Conservation (phyloP, 1,139 yeast genomes). For the Arxiozyma slooffiae region DNA sequence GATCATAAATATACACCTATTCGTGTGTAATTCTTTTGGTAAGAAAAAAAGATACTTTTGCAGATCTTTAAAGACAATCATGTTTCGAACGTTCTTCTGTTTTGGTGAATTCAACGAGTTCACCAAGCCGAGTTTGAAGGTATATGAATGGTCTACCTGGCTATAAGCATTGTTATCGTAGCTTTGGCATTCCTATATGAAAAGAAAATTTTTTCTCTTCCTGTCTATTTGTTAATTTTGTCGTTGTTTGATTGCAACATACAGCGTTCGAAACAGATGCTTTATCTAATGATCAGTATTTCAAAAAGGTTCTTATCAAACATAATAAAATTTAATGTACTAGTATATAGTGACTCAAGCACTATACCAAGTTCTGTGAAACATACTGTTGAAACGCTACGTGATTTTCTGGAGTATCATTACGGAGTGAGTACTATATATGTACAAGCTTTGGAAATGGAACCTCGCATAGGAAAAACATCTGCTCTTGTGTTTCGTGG, state of each 20-base stretch:
- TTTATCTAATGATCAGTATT: background rate
- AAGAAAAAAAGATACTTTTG: background rate
- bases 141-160: background rate
- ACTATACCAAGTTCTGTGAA: conserved; percentile 79
- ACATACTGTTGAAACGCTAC: conserved; percentile 68
- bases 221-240: background rate
- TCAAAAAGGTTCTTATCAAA: background rate
- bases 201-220: background rate
- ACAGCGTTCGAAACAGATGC: no score
- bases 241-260: background rate
- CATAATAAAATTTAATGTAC: conserved; percentile 23
- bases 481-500: conserved; percentile 83
- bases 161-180: no score
- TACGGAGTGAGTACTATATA: conserved; percentile 76
- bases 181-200: background rate
- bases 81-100: background rate
- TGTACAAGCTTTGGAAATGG: conserved; percentile 51
- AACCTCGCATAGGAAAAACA: conserved; percentile 84
- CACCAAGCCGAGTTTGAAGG: background rate
- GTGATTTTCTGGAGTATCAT: conserved; percentile 70
- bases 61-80: background rate
- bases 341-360: conserved; percentile 54
- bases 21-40: background rate
- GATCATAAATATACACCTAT: no score
- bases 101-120: background rate